Percentiles rank a stretch among this genome's conserved stretches.
Evolutionary conservation across 1,284 basidiomycete genomes (phyloP).

Genomic region (Irpex sp.): DNA sequence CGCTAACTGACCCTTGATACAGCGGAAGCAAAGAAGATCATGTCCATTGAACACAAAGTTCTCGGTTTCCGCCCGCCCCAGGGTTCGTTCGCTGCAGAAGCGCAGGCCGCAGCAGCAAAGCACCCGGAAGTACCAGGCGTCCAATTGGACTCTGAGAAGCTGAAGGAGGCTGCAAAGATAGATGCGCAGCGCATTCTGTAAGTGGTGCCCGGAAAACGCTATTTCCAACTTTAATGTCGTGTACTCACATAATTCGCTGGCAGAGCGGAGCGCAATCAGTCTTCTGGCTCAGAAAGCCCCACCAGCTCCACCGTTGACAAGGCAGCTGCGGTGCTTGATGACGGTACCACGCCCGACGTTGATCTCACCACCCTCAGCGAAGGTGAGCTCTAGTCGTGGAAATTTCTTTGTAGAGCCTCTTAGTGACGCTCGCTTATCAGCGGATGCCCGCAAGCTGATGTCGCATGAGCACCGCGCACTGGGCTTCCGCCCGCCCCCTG

Average conservation of each 20-base stretch:
- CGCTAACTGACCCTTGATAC: neutral
- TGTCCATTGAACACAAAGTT: slow-evolving; percentile 34
- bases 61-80: slow-evolving; percentile 33
- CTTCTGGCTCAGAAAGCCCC: slow-evolving; percentile 1
- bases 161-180: slow-evolving; percentile 24
- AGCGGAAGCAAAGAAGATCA: slow-evolving; percentile 30
- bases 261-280: slow-evolving; percentile 18
- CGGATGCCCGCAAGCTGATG: slow-evolving; percentile 27
- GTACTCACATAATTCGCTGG: neutral
- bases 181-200: slow-evolving; percentile 25
- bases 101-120: slow-evolving; percentile 32
- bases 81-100: slow-evolving; percentile 33
- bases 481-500: slow-evolving; percentile 19
- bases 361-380: slow-evolving; percentile 22
- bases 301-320: slow-evolving; percentile 12
- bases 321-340: slow-evolving; percentile 3
- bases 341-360: slow-evolving; percentile 14
- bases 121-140: slow-evolving; percentile 21
- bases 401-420: neutral
- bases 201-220: slow-evolving; percentile 1
- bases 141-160: slow-evolving; percentile 15
- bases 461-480: slow-evolving; percentile 30
- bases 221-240: neutral
- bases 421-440: slow-evolving; percentile 6
- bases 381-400: slow-evolving; percentile 9